phyloP scores from a whole-genome alignment of 495 filamentous ascomycete genomes.

The Penicillium steckii region DNA sequence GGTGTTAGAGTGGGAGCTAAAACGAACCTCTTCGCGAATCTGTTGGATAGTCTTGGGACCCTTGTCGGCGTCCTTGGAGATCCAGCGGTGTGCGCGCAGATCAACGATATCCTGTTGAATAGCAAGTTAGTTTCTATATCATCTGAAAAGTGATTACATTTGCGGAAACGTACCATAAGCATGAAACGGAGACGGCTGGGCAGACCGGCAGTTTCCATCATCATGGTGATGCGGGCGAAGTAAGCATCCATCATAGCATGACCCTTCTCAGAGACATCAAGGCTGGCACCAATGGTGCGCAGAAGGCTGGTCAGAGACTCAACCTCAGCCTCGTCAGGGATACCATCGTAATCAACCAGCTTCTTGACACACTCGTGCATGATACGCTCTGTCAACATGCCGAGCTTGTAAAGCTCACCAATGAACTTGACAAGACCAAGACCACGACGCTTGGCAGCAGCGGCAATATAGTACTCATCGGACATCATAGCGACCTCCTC shows the following conservation, averaged over 20 bases:
- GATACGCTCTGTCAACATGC: slow-evolving; percentile 97
- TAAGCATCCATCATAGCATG: slow-evolving; percentile 86
- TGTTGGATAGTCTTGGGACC: slow-evolving; percentile 95
- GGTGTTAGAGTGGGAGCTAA: too few relatives aligned
- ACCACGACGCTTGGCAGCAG: slow-evolving; percentile 93
- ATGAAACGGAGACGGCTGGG: slow-evolving; percentile 91
- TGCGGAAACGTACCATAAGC: slow-evolving; percentile 69
- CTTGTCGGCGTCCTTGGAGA: slow-evolving; percentile 80
- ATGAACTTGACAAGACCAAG: slow-evolving; percentile 99
- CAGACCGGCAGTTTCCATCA: slow-evolving; percentile 73
- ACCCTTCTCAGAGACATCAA: slow-evolving; percentile 80
- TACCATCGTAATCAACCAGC: slow-evolving; percentile 89
- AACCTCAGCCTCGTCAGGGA: slow-evolving; percentile 92
- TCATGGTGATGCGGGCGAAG: slow-evolving; percentile 79
- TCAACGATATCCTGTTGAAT: slow-evolving; percentile 72
- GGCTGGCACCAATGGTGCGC: slow-evolving; percentile 81
- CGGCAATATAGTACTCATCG: slow-evolving; percentile 95
- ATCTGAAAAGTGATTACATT: background rate
- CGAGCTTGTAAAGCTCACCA: slow-evolving; percentile 96
- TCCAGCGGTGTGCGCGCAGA: slow-evolving; percentile 71
- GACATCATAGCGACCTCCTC: slow-evolving; percentile 82
- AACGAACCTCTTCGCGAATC: slow-evolving; percentile 76
- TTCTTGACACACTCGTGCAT: slow-evolving; percentile 99
- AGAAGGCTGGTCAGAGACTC: slow-evolving; percentile 92
- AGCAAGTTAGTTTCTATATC: background rate